Evolutionary conservation across 2,329 filamentous ascomycete species (phyloP), one percentile per base, ranked within the genome.

Genomic region (Pyricularia grisea): DNA sequence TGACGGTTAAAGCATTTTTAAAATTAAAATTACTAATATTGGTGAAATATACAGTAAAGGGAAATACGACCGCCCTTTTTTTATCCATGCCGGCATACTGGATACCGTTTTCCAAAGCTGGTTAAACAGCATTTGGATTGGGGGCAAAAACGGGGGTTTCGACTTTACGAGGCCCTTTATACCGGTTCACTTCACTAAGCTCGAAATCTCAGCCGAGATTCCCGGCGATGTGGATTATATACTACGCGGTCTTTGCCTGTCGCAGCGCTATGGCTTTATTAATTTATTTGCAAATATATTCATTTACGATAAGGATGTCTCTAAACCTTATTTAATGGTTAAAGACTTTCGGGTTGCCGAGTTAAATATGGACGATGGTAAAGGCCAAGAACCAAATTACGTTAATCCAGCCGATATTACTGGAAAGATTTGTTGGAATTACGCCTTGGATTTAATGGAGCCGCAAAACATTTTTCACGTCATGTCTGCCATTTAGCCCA

Each of bases 61-160:
- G 66, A 17, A 23, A 23, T 4, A 30, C 33, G 30, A 33, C 50
- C 30, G 58, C 63, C 17, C 42, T 12, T 50, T 50, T 20, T 10
- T 79, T 6, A 75, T 80, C 2, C 79, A 80, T 68, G 78, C 79
- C 1, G 73, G 75, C 20, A 74, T 78, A 0, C 70, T 80, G 2
- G 79, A 80, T 65, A 72, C 74, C n/a, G 66, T 79, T 0, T 75
- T 80, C 4, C 66, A 66, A n/a, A 23, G 68, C 42, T 67, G 55
- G 36, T 23, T 50, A 5, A 25, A 23, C 2, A 27, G 31, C 4
- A 31, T 10, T 4, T 50, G 11, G 28, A 30, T 30, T 7, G 28
- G 28, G 28, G 28, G 28, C 28, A 30, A 30, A 7, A 7, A 30
- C 28, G 28, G 28, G 7, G 28, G 28, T 3, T 30, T 30, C 28